Evolutionary conservation across 202 grass and related monocot genomes (phyloP), one percentile per base, ranked within the genome.

Genomic region (Saccharum hybrid): DNA sequence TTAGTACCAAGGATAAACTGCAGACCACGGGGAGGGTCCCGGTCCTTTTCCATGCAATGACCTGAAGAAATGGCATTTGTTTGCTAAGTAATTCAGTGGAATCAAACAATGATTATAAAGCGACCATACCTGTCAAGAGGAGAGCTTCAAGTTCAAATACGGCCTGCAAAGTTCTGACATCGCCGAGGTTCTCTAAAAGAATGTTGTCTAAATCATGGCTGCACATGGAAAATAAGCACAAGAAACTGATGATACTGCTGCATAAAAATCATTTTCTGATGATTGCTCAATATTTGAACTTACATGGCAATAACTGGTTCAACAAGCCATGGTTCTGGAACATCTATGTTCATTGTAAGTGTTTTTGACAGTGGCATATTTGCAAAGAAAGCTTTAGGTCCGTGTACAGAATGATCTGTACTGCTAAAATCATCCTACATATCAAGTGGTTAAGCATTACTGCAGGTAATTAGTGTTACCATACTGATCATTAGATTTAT

Each of bases 151-250:
- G 96, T 92, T 98, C 96, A 88, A 95, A 98, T 68, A 98, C 87
- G 21, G 93, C 96, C 71, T 94, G 91, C 77, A 98, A 90, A 73
- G 89, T 96, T 79, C 81, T 94, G 80, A 89, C 85, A 87, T 95
- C 92, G 41, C 90, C 91, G 6, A 98, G 91, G 69, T 98, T 95
- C 83, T 98, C 96, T 79, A 98, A 86, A 41, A 98, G 79, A 71
- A 98, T 98, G 62, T 98, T 98, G 83, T 98, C 96, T 82, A 98
- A 86, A 77, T 98, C 96, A 90, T 98, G 96, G 66, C 96, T 98
- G 81, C 43, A 80, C 67, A 82, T 71, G 68, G 19, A 79, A 80
- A 87, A 28, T 16, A 80, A 85, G 56, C 74, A 88, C 38, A 80
- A 79, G 6, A 52, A 83, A 23, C 62, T 79, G 31, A 83, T 46